Conservation (phyloP, 495 filamentous ascomycete species). For the Halenospora varia region DNA sequence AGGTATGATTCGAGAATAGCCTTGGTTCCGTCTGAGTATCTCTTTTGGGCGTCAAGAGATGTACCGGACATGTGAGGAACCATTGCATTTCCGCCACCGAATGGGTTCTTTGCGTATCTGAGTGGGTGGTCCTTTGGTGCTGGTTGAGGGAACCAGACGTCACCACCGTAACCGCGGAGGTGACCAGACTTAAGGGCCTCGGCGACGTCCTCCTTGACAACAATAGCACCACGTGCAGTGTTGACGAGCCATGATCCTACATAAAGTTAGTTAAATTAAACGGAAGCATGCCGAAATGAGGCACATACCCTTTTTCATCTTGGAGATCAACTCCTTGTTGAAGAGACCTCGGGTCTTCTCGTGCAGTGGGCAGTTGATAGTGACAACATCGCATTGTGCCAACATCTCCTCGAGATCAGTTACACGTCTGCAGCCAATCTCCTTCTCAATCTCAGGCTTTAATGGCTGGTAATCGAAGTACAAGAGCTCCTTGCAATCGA, state of each 20-base stretch:
- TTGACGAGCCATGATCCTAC: constrained; percentile 89
- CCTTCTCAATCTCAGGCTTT: constrained; percentile 78
- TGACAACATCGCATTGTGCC: constrained; percentile 93
- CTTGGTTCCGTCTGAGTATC: constrained; percentile 90
- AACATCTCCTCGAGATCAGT: constrained; percentile 90
- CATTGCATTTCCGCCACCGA: constrained; percentile 96
- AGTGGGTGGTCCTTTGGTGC: constrained; percentile 93
- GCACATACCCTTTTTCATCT: constrained; percentile 80
- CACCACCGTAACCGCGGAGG: constrained; percentile 94
- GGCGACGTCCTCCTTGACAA: constrained; percentile 98
- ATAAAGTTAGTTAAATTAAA: constrained; percentile 23
- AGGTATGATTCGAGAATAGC: constrained; percentile 88
- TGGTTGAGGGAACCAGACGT: constrained; percentile 81
- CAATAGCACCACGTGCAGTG: constrained; percentile 97
- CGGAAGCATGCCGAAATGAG: background rate
- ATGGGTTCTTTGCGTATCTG: constrained; percentile 88
- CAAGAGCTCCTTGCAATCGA: constrained; percentile 99
- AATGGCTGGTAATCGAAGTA: constrained; percentile 99
- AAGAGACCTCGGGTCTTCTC: constrained; percentile 95
- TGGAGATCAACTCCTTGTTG: constrained; percentile 98
- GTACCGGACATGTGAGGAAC: constrained; percentile 95
- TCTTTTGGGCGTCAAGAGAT: constrained; percentile 93
- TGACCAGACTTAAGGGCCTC: constrained; percentile 90
- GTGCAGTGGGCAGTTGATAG: constrained; percentile 98
- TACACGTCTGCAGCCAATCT: constrained; percentile 93